Evolutionary conservation across 2,329 filamentous ascomycete species (phyloP).

Genomic region (Aureobasidium sp.): DNA sequence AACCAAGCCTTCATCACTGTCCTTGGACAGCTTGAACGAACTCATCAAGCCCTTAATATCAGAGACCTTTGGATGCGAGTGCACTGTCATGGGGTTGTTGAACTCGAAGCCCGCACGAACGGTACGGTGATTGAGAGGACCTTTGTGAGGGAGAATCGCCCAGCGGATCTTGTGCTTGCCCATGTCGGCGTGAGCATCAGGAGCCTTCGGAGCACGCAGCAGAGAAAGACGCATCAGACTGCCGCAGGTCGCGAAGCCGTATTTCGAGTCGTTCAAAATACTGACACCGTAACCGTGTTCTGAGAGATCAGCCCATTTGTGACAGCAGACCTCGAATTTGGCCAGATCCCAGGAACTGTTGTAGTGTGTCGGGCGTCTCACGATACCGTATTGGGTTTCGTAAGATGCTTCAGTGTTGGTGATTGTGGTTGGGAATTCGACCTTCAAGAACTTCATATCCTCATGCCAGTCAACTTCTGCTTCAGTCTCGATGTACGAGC

Average conservation of each 20-base stretch:
- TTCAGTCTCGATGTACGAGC: conserved; percentile 63
- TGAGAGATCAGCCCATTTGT: conserved; percentile 87
- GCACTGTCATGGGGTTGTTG: conserved; percentile 68
- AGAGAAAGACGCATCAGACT: conserved; percentile 85
- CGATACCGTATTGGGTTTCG: conserved; percentile 88
- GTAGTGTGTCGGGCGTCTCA: conserved; percentile 88
- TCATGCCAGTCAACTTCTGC: conserved; percentile 96
- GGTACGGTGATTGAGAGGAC: conserved; percentile 62
- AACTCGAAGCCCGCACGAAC: conserved; percentile 82
- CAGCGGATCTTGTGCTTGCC: conserved; percentile 74
- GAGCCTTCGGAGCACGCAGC: conserved; percentile 81
- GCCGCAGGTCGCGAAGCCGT: conserved; percentile 85
- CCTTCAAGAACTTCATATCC: conserved; percentile 96
- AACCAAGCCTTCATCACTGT: conserved; percentile 57
- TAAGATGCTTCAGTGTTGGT: conserved; percentile 89
- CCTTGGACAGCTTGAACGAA: conserved; percentile 56
- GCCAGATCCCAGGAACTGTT: conserved; percentile 98
- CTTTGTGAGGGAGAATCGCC: conserved; percentile 80
- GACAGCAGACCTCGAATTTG: conserved; percentile 94
- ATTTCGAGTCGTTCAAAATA: conserved; percentile 91
- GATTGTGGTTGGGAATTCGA: conserved; percentile 92
- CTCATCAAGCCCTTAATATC: conserved; percentile 30
- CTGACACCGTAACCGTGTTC: conserved; percentile 86
- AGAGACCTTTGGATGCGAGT: conserved; percentile 32
- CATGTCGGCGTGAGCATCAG: conserved; percentile 92